Conservation (phyloP, 495 filamentous ascomycete genomes). For the Daldinia vernicosa region DNA sequence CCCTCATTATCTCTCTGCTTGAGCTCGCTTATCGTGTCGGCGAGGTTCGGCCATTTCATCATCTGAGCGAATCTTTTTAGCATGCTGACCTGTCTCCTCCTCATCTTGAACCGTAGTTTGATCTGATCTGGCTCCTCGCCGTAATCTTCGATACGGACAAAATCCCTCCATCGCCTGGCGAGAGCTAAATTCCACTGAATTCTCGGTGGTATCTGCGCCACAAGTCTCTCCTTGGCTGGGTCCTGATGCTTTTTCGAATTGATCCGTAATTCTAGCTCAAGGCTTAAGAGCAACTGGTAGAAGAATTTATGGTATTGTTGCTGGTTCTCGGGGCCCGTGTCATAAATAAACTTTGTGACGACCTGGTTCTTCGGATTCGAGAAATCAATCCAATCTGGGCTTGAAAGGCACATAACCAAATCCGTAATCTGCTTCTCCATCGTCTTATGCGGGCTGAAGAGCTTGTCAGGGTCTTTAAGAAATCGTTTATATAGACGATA, state of each 20-base stretch:
- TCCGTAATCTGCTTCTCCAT: conserved; percentile 74
- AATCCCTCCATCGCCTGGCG: conserved; percentile 72
- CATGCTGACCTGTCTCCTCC: conserved; percentile 66
- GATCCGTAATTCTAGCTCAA: conserved; percentile 72
- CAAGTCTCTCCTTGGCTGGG: conserved; percentile 63
- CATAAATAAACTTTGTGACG: conserved; percentile 69
- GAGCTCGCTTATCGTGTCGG: conserved; percentile 65
- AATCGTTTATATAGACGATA: conserved; percentile 63
- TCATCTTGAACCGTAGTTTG: conserved; percentile 66
- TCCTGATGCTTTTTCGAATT: conserved; percentile 62
- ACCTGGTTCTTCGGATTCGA: conserved; percentile 70
- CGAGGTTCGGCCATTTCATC: conserved; percentile 78
- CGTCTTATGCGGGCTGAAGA: conserved; percentile 59
- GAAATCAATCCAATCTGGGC: conserved; percentile 74
- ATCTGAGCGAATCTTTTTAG: conserved; percentile 71
- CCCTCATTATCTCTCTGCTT: conserved; percentile 63
- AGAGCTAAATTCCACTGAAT: conserved; percentile 75
- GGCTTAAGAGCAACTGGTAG: conserved; percentile 74
- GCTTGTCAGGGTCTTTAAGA: conserved; percentile 62
- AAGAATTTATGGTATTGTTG: conserved; percentile 68
- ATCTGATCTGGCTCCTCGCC: conserved; percentile 55
- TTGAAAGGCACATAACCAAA: conserved; percentile 69
- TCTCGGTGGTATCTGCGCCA: conserved; percentile 67
- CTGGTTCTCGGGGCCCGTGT: conserved; percentile 48
- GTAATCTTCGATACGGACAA: conserved; percentile 66